Evolutionary conservation across 768 basidiomycete species (phyloP), one percentile per base, ranked within the genome.

Genomic region (Rhizopogon salebrosus): DNA sequence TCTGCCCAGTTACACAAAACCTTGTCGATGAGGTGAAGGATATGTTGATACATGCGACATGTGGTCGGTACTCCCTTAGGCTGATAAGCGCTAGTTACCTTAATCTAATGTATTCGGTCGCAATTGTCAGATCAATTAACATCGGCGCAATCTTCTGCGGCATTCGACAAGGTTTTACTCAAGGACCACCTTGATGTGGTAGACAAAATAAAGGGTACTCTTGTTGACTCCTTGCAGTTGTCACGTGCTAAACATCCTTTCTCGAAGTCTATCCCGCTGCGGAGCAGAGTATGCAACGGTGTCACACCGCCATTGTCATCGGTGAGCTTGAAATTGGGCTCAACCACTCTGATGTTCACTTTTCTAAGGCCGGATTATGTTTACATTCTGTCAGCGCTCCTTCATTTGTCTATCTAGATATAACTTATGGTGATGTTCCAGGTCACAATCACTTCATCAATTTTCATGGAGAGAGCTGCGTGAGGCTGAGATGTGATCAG

Each of bases 381-480:
- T 57, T n/a, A 54, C 38, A 26, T 64, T 69, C 45, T 63, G 67
- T 69, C 48, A 7, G 67, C 34, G 22, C 20, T 22, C 20, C n/a
- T n/a, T 35, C 54, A 11, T 29, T 10, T n/a, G 11, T 23, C 7
- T 22, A 23, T 22, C 7, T 9, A n/a, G 11, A n/a, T 42, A 2
- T 34, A 2, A 20, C 35, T 14, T 20, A 27, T 57, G 39, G 45
- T 5, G 6, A 38, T 35, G 16, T 5, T 26, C 23, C 53, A 77
- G 75, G 60, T 35, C 36, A 52, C n/a, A 67, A 67, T 22, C 60
- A 64, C 24, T 76, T 76, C 48, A 39, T 72, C 13, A 73, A 80
- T 48, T 76, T 71, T 39, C 54, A 76, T 13, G 79, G 77, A 5
- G 72, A 78, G 54, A 62, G 69, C 2, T 70, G 70, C 37, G 75